These are phyloP conservation scores for Ascochyta rabiei DNA, from an alignment of 2,329 filamentous ascomycete species.

Conservation along the genomic window DNA sequence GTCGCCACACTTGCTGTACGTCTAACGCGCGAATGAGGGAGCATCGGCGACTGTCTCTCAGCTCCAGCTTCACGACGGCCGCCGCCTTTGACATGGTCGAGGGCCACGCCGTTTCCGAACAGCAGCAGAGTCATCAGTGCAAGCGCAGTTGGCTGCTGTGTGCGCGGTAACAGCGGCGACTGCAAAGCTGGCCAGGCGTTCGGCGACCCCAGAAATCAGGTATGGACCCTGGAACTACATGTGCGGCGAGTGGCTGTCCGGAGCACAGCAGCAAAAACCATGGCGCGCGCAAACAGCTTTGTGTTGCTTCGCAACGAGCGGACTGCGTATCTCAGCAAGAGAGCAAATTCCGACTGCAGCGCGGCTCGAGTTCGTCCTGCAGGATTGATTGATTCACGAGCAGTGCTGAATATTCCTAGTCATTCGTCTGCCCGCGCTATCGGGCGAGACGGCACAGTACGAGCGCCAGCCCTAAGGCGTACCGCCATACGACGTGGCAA, in stretches of 20 bases:
- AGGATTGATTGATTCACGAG: slow-evolving; percentile 8
- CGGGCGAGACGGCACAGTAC: slow-evolving; percentile 11
- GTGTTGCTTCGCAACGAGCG: background rate
- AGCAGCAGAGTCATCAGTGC: background rate
- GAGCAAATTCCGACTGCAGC: slow-evolving; percentile 5
- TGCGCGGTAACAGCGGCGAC: background rate
- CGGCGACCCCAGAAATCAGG: background rate
- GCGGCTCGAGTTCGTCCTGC: background rate
- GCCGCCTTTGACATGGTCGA: background rate
- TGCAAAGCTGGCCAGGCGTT: background rate
- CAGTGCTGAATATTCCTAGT: background rate
- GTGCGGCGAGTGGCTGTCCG: background rate
- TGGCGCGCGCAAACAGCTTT: background rate
- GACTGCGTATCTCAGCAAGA: background rate
- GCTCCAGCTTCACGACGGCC: background rate
- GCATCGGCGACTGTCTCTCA: background rate
- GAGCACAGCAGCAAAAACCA: background rate
- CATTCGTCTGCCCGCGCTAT: background rate
- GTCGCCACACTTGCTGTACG: background rate
- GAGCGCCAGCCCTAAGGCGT: slow-evolving; percentile 3
- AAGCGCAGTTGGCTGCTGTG: background rate
- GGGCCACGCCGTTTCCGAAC: background rate
- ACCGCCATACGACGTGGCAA: slow-evolving; percentile 5
- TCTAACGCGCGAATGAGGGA: background rate
- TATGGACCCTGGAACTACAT: background rate